A percentile compares a stretch with the other conserved stretches of the same genome.
These are phyloP conservation scores for Dalechampia spathulata DNA, from an alignment of 441 rosid species.

Conservation along the genomic window DNA sequence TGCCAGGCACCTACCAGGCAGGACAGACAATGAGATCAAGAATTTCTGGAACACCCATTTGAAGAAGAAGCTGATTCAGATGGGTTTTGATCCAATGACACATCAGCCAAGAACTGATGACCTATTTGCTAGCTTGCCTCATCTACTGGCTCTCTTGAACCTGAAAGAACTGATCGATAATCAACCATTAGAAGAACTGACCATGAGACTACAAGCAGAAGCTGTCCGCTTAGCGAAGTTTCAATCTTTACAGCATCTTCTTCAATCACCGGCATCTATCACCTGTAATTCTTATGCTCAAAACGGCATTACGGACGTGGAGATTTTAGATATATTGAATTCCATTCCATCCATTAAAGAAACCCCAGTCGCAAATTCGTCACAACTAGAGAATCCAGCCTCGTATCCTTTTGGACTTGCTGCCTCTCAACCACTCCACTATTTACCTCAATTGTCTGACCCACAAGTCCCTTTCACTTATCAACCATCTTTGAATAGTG, in stretches of 20 bases:
- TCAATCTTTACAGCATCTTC: conserved; percentile 45
- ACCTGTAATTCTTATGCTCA: conserved; percentile 19
- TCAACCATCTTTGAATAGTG: conserved; percentile 57
- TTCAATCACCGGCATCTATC: conserved; percentile 38
- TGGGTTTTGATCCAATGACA: conserved; percentile 90
- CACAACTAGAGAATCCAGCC: conserved; percentile 22
- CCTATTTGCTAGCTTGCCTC: conserved; percentile 61
- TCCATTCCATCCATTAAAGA: conserved; percentile 33
- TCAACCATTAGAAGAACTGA: conserved; percentile 33
- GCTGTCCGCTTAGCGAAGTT: conserved; percentile 53
- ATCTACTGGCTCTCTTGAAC: conserved; percentile 62
- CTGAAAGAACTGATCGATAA: conserved; percentile 46
- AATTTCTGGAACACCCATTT: conserved; percentile 84
- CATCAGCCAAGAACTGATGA: conserved; percentile 82
- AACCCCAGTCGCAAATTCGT: conserved; percentile 18
- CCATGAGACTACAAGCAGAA: conserved; percentile 53
- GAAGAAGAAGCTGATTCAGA: conserved; percentile 79
- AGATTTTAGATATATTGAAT: conserved; percentile 33
- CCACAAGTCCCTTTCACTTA: conserved; percentile 64
- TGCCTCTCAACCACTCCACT: conserved; percentile 66
- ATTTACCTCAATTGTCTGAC: conserved; percentile 37
- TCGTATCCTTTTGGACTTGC: conserved; percentile 23
- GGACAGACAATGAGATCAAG: conserved; percentile 85
- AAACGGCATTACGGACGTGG: conserved; percentile 41
- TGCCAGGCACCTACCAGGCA: conserved; percentile 65